Conservation (phyloP, 2,329 filamentous ascomycete genomes). For the Cladosporium colombiae region DNA sequence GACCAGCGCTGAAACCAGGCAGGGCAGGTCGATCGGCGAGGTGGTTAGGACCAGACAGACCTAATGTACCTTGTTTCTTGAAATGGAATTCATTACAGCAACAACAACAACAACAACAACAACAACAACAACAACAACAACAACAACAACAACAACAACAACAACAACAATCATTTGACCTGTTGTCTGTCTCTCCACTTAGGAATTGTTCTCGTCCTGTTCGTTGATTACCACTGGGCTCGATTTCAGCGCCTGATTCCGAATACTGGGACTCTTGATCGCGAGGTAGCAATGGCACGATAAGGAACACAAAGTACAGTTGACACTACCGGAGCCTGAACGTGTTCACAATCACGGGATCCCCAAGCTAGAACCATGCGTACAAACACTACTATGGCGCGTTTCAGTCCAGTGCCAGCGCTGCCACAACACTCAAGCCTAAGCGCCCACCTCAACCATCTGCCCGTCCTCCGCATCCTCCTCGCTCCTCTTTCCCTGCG, state of each 20-base stretch:
- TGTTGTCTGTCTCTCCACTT: background rate
- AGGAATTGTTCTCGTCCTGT: too few species aligned
- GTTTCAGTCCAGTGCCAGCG: background rate
- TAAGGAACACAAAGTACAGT: too few species aligned
- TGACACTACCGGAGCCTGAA: too few species aligned
- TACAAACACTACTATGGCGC: background rate
- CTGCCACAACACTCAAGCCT: background rate
- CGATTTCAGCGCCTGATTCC: background rate
- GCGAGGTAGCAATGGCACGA: too few species aligned
- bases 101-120: background rate
- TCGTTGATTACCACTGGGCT: background rate
- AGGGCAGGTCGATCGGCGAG: background rate
- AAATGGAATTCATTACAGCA: background rate
- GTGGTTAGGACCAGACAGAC: background rate
- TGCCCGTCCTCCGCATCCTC: background rate
- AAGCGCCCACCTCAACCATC: background rate
- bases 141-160: background rate
- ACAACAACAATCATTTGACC: background rate
- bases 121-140: background rate
- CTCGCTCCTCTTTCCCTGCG: slow-evolving; percentile 30
- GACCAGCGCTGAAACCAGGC: background rate
- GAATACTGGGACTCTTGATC: too few species aligned
- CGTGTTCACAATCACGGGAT: too few species aligned
- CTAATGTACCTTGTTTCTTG: background rate
- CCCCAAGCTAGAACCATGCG: background rate